Conservation (phyloP, 2,329 filamentous ascomycete genomes). For the Microdochium trichocladiopsis region DNA sequence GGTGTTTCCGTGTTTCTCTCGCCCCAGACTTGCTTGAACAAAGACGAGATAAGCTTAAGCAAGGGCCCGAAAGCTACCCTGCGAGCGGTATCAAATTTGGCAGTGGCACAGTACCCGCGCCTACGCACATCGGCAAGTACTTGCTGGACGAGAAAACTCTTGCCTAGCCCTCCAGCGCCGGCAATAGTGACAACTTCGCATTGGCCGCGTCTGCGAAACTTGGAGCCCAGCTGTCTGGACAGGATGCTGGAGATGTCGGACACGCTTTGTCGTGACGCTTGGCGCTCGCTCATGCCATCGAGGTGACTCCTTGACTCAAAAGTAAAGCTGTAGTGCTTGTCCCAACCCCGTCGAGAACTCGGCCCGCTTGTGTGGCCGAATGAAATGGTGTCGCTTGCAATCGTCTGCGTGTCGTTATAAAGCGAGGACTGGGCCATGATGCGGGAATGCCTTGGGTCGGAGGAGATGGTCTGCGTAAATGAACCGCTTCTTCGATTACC, state of each 20-base stretch:
- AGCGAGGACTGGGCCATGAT: constrained; percentile 32
- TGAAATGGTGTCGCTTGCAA: constrained; percentile 36
- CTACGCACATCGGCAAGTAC: constrained; percentile 53
- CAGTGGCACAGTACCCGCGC: constrained; percentile 57
- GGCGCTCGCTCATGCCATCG: constrained; percentile 38
- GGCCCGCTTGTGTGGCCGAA: constrained; percentile 33
- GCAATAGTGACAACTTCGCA: constrained; percentile 58
- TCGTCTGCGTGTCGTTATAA: constrained; percentile 15
- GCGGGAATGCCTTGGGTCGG: constrained; percentile 31
- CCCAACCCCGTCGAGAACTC: constrained; percentile 35
- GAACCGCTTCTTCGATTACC: constrained; percentile 40
- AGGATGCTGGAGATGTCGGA: constrained; percentile 42
- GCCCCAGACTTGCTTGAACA: constrained; percentile 62
- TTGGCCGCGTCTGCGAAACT: constrained; percentile 54
- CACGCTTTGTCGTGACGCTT: constrained; percentile 30
- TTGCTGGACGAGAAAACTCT: constrained; percentile 57
- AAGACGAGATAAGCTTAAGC: constrained; percentile 55
- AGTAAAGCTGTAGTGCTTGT: constrained; percentile 44
- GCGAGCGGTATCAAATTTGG: constrained; percentile 58
- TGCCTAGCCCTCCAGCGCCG: constrained; percentile 56
- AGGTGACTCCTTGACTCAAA: constrained; percentile 38
- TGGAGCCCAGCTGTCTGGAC: constrained; percentile 47
- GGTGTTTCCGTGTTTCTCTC: constrained; percentile 58
- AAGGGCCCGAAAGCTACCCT: constrained; percentile 56
- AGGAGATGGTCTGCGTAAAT: constrained; percentile 35